Percentiles rank a stretch among this genome's conserved stretches.
Conservation (phyloP, 176 grass and related monocot genomes). For the Areca catechu region DNA sequence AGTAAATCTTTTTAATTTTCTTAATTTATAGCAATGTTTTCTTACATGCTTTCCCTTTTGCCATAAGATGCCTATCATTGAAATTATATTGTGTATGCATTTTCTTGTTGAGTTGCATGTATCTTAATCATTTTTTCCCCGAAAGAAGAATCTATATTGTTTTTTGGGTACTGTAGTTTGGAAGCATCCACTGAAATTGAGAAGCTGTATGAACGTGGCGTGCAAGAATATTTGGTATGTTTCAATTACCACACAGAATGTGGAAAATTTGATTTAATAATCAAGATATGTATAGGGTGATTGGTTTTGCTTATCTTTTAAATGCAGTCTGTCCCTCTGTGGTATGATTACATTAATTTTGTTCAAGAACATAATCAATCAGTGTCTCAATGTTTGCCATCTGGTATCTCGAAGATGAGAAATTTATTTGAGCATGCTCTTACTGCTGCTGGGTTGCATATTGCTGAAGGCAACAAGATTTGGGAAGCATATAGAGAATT, state of each 20-base stretch:
- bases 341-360: conserved; percentile 81
- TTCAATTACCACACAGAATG: background rate
- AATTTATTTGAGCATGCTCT: conserved; percentile 78
- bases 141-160: background rate
- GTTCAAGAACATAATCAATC: conserved; percentile 69
- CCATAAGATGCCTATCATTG: too few species aligned
- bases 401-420: conserved; percentile 78
- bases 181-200: conserved; percentile 55
- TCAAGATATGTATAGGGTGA: conserved; percentile 6
- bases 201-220: conserved; percentile 72
- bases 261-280: background rate
- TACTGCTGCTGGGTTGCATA: conserved; percentile 63
- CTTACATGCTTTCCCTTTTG: too few species aligned
- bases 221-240: conserved; percentile 94
- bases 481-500: conserved; percentile 93
- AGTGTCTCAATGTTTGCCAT: conserved; percentile 50
- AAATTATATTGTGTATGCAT: too few species aligned
- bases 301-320: conserved; percentile 19
- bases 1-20: too few species aligned
- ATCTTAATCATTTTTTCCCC: too few species aligned
- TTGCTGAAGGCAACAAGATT: conserved; percentile 62
- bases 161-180: conserved; percentile 26
- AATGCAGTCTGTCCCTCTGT: conserved; percentile 66
- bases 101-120: too few species aligned
- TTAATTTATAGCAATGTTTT: too few species aligned